Base-by-base conservation (phyloP, 2,329 filamentous ascomycete genomes). In the Arthrobotrys iridis region DNA sequence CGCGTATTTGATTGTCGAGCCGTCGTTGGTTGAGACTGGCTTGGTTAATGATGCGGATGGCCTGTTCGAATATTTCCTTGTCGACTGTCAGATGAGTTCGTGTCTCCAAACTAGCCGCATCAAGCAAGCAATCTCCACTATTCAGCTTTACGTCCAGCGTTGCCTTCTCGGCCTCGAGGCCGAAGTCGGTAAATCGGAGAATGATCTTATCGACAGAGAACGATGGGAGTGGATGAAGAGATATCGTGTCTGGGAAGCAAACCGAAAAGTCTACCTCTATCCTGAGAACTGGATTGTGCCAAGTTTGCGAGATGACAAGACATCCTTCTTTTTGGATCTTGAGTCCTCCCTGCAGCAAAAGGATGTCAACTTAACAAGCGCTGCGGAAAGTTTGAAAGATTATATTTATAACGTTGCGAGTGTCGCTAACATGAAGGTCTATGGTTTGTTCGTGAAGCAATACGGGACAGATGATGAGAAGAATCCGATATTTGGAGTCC, bases 281-380 rank as follows among this genome's bases (percentile, higher is more conserved):
- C 81, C 81, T 0, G 81, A 83, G 77, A 82, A 82, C 58, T 83
- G 77, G 77, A 45, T 82, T 11, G 79, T 80, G 0, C 79, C 81
- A 0, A 55, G 65, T 0, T 75, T 82, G 3, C 78, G 81, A 8
- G 81, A 82, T 66, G 78, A 82, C 74, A 82, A 82, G 62, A 79
- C 66, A 2, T 22, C 62, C 4, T 8, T 79, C 7, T 82, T 79
- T 59, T 26, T 52, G 11, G 68, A 71, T 6, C 58, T 82, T 0
- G 80, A 81, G 60, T 20, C 62, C 0, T 64, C 67, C 2, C n/a
- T 82, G 1, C 30, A 72, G 37, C 79, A 81, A 65, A 77, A 73
- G 13, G 63, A 81, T 48, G 4, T 80, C 8, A 77, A 50, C 24
- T 48, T 48, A 7, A 48, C 45, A 1, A 28, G 45, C 24, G 45